Base-by-base conservation (phyloP, 805 yeast genomes). In the Candida tammaniensis region DNA sequence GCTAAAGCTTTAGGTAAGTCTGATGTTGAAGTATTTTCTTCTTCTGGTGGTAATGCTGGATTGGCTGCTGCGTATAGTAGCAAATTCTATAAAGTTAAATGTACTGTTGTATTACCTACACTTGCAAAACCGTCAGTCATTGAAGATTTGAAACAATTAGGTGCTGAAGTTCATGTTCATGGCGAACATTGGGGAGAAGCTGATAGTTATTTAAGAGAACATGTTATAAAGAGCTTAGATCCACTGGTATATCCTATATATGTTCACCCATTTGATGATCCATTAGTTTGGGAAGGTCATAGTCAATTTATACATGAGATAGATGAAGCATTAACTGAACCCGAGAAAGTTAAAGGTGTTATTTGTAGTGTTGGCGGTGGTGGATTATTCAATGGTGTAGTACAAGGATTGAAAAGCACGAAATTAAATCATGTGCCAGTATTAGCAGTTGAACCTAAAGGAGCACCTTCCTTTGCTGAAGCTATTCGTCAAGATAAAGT, bases 41-140 rank as follows among this genome's bases (percentile, higher is more conserved):
- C 61, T 4, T 55, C 62, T 2, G 66, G 64, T n/a, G 64, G 64
- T 2, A 59, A 59, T 41, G 66, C 64, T 0, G 66, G 64, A 1
- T 33, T 59, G 15, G 64, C 65, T 3, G 63, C 63, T 14, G 65
- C 64, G 3, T 54, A 51, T 25, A 48, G 55, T 9, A 43, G 54
- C 17, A 47, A 35, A 30, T 33, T 31, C 35, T 55, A 42, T 34
- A 32, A 33, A 7, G 40, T 54, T 3, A 34, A 43, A 17, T 59
- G 64, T 33, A 58, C 63, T 3, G 65, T 59, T 16, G 62, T 57
- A 3, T 37, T 59, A 12, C 65, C 65, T 1, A 36, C 26, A 9
- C 39, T 31, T 17, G 36, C 53, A 1, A 54, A 54, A 33, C 38
- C 43, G 9, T 35, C 37, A 1, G 52, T 57, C 4, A 34, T 45